A percentile compares a stretch with the other conserved stretches of the same genome.
These are phyloP conservation scores for Scenedesmus sp. DNA, from an alignment of 163 green algal genomes.

Conservation along the genomic window DNA sequence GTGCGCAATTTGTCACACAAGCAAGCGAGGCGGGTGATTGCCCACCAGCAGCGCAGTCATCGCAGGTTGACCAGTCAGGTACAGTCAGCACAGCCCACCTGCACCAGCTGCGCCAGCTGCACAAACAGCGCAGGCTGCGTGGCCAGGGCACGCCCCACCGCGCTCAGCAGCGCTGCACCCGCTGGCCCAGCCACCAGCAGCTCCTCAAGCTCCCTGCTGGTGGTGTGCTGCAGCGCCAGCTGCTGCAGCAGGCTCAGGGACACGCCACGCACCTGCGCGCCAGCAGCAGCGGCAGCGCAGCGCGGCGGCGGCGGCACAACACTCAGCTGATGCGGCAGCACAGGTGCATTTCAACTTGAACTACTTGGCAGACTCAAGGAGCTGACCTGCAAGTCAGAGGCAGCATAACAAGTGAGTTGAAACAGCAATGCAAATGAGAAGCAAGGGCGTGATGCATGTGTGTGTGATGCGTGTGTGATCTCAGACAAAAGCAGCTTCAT, in stretches of 20 bases:
- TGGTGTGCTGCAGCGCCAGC: neutral
- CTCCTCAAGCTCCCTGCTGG: constrained; percentile 34
- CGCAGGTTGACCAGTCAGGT: neutral
- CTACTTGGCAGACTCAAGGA: too few species aligned
- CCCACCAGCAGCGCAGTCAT: neutral
- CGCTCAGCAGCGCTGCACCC: constrained; percentile 61
- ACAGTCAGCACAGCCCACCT: neutral
- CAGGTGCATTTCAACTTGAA: too few species aligned
- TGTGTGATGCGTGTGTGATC: too few species aligned
- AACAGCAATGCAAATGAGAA: too few species aligned
- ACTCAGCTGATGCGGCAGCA: too few species aligned
- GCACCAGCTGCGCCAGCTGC: constrained; percentile 53
- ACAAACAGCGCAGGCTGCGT: constrained; percentile 63
- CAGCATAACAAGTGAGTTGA: too few species aligned
- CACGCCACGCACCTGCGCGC: neutral
- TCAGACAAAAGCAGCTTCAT: too few species aligned
- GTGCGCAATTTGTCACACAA: too few species aligned
- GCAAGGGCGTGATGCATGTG: too few species aligned
- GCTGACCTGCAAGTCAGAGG: too few species aligned
- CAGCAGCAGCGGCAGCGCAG: neutral
- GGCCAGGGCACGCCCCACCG: constrained; percentile 63
- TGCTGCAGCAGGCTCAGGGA: constrained; percentile 49
- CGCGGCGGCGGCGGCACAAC: too few species aligned
- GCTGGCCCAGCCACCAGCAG: constrained; percentile 51
- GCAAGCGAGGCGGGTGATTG: neutral